Evolutionary conservation across 2,329 filamentous ascomycete species (phyloP).

Genomic region (Beauveria sp.): DNA sequence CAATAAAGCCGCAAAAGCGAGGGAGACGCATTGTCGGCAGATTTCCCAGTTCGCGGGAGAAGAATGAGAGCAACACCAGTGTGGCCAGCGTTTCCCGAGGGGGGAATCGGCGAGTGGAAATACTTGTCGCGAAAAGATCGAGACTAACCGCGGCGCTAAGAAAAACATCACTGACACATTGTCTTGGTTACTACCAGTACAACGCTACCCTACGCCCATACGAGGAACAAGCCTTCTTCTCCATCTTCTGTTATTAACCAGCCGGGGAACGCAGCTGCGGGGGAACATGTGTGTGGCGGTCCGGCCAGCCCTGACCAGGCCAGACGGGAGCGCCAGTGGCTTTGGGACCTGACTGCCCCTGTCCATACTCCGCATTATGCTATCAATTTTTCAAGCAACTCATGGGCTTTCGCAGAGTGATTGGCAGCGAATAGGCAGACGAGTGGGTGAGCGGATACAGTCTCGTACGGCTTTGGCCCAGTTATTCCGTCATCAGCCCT

Average conservation of each 20-base stretch:
- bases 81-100: no score
- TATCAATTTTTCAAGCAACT: neutral
- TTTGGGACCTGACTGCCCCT: neutral
- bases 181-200: neutral
- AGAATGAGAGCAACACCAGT: neutral
- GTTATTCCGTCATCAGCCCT: neutral
- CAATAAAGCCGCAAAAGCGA: neutral
- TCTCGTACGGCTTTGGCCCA: constrained; percentile 5
- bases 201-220: neutral
- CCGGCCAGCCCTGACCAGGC: neutral
- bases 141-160: neutral
- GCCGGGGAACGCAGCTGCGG: neutral
- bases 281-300: neutral
- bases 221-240: neutral
- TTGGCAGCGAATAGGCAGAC: neutral
- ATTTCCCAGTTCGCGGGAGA: neutral
- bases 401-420: neutral
- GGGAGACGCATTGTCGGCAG: neutral
- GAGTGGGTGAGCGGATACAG: neutral
- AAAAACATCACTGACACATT: neutral
- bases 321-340: neutral
- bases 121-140: neutral
- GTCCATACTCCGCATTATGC: neutral
- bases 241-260: neutral
- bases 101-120: neutral